phyloP scores from a whole-genome alignment of 1,284 basidiomycete genomes.

The Sanghuangporus weigelae region DNA sequence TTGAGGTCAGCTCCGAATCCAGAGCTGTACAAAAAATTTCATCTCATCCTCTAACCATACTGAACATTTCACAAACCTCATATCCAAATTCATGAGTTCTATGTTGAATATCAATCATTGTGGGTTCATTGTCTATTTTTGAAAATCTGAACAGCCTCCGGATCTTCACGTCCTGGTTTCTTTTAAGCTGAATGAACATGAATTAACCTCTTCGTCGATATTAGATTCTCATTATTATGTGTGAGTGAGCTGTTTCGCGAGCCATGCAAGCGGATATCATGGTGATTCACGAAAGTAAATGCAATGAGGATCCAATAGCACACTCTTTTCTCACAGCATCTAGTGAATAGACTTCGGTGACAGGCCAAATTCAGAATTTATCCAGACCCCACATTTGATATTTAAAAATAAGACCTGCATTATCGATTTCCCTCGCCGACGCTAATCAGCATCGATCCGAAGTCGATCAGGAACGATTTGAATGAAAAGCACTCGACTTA shows the following conservation, averaged over 20 bases:
- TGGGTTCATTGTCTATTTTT: background rate
- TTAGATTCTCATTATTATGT: too few relatives aligned
- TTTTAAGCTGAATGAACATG: background rate
- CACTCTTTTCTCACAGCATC: background rate
- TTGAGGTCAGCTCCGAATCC: background rate
- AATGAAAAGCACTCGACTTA: background rate
- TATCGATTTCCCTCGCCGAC: background rate
- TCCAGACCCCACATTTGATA: background rate
- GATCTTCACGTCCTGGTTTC: background rate
- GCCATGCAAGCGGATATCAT: background rate
- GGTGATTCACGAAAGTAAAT: background rate
- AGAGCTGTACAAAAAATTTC: background rate
- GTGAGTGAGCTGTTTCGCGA: background rate
- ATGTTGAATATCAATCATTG: background rate
- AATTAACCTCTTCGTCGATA: too few relatives aligned
- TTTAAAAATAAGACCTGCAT: background rate
- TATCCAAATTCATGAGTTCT: background rate
- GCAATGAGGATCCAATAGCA: background rate
- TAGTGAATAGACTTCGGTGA: background rate
- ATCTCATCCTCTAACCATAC: background rate
- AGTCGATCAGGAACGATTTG: constrained; percentile 1
- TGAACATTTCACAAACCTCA: background rate
- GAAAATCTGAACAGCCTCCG: background rate
- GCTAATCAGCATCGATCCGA: background rate
- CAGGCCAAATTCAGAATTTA: background rate